Conservation (phyloP, 2,329 filamentous ascomycete genomes). For the Pyricularia pennisetigena region DNA sequence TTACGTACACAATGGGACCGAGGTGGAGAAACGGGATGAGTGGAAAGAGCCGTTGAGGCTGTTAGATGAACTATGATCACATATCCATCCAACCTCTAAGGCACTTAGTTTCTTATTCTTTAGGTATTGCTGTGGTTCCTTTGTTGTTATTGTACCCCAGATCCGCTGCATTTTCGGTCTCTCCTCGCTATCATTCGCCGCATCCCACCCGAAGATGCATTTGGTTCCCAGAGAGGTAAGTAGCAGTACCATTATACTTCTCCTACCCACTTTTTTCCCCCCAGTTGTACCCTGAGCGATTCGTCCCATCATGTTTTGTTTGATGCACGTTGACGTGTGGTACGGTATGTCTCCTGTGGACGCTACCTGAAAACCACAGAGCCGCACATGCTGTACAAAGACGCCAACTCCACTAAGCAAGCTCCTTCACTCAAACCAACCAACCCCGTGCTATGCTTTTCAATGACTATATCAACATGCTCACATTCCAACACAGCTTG, state of each 20-base stretch:
- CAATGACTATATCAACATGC: background rate
- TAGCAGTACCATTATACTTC: background rate
- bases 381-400: too few relatives aligned
- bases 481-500: slow-evolving; percentile 48
- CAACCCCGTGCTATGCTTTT: background rate
- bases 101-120: too few relatives aligned
- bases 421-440: background rate
- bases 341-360: too few relatives aligned
- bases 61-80: background rate
- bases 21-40: background rate
- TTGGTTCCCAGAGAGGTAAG: slow-evolving; percentile 24
- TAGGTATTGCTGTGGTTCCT: background rate
- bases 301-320: background rate
- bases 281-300: background rate
- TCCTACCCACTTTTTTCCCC: background rate
- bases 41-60: background rate
- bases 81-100: background rate
- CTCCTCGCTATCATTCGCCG: background rate
- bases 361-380: too few relatives aligned
- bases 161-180: background rate
- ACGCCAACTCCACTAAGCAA: slow-evolving; percentile 3
- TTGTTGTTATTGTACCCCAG: background rate
- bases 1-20: background rate
- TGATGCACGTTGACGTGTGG: too few relatives aligned
- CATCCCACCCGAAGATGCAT: slow-evolving; percentile 19